phyloP scores from a whole-genome alignment of 2,329 filamentous ascomycete species.

The Cadophora malorum region DNA sequence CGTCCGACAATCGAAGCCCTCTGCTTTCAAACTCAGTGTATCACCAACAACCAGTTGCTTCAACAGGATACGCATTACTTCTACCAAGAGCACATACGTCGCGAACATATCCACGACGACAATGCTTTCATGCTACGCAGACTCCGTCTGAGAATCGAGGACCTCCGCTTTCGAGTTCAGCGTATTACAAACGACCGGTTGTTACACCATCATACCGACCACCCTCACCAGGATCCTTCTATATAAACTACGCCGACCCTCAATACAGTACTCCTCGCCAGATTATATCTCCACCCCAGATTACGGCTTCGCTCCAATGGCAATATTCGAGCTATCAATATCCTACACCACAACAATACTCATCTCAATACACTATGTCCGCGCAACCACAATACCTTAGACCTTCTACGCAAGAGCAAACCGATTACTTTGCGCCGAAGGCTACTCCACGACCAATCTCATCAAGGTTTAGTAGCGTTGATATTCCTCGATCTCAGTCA shows the following conservation, averaged over 20 bases:
- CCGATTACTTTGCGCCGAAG: conserved; percentile 29
- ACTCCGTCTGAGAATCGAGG: conserved; percentile 24
- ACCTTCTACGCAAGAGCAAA: conserved; percentile 1
- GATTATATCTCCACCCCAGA: neutral
- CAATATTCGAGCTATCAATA: conserved; percentile 9
- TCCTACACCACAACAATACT: conserved; percentile 15
- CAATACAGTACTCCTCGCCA: conserved; percentile 21
- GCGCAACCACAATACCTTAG: conserved; percentile 24
- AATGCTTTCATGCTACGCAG: conserved; percentile 35
- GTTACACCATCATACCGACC: conserved; percentile 33
- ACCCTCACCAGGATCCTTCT: conserved; percentile 34
- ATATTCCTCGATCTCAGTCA: conserved; percentile 33
- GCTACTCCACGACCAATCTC: conserved; percentile 36
- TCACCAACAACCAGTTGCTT: too few relatives aligned
- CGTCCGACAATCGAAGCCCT: too few relatives aligned
- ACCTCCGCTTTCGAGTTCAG: conserved; percentile 40
- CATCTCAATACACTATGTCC: conserved; percentile 18
- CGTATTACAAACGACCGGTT: conserved; percentile 30
- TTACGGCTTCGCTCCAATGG: too few relatives aligned
- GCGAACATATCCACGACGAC: conserved; percentile 37
- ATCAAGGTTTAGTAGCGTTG: conserved; percentile 38
- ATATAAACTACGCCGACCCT: conserved; percentile 30
- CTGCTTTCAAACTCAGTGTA: too few relatives aligned
- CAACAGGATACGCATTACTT: too few relatives aligned
- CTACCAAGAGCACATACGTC: conserved; percentile 36